Base-by-base conservation (phyloP, 352 stramenopile species). In the Phytophthora agathidicida region DNA sequence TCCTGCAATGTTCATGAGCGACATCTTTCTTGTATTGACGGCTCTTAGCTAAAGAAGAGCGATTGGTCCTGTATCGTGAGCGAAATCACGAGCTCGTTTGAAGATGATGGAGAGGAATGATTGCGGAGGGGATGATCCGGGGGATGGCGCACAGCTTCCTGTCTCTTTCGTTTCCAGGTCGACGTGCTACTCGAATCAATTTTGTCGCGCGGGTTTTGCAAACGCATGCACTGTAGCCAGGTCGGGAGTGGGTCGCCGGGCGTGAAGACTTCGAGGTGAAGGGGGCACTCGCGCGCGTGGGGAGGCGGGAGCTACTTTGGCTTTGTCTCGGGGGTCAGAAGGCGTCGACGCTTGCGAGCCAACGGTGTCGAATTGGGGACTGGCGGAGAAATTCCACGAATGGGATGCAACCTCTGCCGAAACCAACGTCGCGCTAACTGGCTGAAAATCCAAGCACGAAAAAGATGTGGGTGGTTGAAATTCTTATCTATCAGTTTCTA, bases 1-100 rank as follows among this genome's bases (percentile, higher is more conserved):
- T 62, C 87, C 88, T 58, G 86, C 83, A 86, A 97, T 96, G 71
- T 96, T 97, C 69, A 96, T 98, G 60, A 79, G 66, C 66, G 86
- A 91, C 86, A 94, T 94, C 26, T 51, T 89, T 48, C 16, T 50
- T 33, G n/a, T 24, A 9, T 37, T 13, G 31, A 31, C 16, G 13
- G 30, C 32, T 65, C 26, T 48, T 73, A 81, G 43, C 68, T 74
- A 49, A 77, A 71, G 27, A 79, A 64, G 8, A 68, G 61, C 55
- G 60, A 49, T 27, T 58, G 51, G 35, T 72, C 33, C 16, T 63
- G 60, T 73, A 63, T 60, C 67, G 71, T 77, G 70, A 73, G 57
- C 38, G 49, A 63, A 39, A 71, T 79, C 61, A 71, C 62, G 56
- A 66, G 54, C 32, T 51, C 44, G 52, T 11, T 2, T 54, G 57